Evolutionary conservation across 2,329 filamentous ascomycete genomes (phyloP).

Genomic region (Cladosporium sp.): DNA sequence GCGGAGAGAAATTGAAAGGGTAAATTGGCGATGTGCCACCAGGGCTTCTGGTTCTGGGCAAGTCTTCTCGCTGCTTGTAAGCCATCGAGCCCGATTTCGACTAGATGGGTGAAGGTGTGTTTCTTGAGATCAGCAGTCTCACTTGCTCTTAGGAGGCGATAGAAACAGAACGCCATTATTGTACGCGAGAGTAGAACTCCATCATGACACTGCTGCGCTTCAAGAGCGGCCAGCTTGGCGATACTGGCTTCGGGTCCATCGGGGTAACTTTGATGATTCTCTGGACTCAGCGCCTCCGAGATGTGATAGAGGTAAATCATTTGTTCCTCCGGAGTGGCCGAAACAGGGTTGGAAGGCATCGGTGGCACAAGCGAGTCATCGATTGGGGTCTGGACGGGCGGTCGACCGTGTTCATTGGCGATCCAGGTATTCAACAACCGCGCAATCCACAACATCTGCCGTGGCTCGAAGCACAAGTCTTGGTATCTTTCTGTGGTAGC

Average conservation of each 20-base stretch:
- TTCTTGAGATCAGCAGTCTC: background rate
- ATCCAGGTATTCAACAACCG: constrained; percentile 5
- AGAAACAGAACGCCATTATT: background rate
- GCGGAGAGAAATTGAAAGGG: background rate
- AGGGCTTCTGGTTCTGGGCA: background rate
- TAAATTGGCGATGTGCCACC: background rate
- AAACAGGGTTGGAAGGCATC: background rate
- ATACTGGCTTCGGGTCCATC: background rate
- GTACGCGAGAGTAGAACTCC: background rate
- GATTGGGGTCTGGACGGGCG: background rate
- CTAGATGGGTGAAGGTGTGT: background rate
- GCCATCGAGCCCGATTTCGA: background rate
- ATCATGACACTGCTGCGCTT: background rate
- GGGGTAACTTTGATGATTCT: background rate
- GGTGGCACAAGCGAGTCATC: background rate
- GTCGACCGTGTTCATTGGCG: background rate
- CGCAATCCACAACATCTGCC: constrained; percentile 2
- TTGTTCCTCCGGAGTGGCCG: background rate
- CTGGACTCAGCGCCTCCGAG: background rate
- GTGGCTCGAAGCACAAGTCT: background rate
- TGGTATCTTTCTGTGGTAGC: background rate
- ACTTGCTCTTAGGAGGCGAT: background rate
- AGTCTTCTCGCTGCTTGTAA: background rate
- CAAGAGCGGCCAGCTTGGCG: background rate
- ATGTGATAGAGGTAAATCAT: constrained; percentile 1